Evolutionary conservation across 306 rosid species (phyloP), one percentile per base, ranked within the genome.

Genomic region (Benincasa hispida): DNA sequence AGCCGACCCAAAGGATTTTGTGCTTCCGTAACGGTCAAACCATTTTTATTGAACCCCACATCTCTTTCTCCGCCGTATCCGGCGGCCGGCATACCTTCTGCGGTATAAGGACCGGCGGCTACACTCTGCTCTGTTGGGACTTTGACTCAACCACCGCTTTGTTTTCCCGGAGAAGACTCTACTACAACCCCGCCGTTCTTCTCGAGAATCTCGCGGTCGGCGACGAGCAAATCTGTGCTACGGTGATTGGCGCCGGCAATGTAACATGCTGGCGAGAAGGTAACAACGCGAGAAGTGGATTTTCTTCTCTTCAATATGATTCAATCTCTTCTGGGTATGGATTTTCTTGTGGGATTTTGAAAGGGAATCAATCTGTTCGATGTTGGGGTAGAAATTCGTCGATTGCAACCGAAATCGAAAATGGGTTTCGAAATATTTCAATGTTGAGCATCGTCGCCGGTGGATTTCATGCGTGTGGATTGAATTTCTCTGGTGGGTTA

Each of bases 281-380:
- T 2, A 14, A 51, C 7, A 11, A 51, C 5, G 9, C 12, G n/a
- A 61, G 5, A 5, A 22, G 80, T 63, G 5, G 6, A 11, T 45
- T 78, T 2, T 84, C 82, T 54, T 30, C 90, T 53, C 79, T 74
- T 37, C 76, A 48, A 30, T 91, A 89, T 42, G 9, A 5, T 37
- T 91, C 90, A 0, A 83, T 91, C 65, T 88, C 98, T 72, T 93
- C 98, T 78, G 98, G 98, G 81, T 80, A 66, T n/a, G 90, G 83
- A 1, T 91, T 91, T 78, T 81, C 97, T 82, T 93, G 98, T 39
- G 98, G 98, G 17, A 85, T 93, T 65, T n/a, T 70, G 70, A 80
- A 19, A 24, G 39, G 35, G 15, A 55, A 30, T 30, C 22, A 3
- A 56, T 50, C 48, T 25, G 87, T 93, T 76, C 85, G 68, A 32